Evolutionary conservation across 1,139 yeast species (phyloP), one percentile per base, ranked within the genome.

Genomic region (Blastobotrys proliferans): DNA sequence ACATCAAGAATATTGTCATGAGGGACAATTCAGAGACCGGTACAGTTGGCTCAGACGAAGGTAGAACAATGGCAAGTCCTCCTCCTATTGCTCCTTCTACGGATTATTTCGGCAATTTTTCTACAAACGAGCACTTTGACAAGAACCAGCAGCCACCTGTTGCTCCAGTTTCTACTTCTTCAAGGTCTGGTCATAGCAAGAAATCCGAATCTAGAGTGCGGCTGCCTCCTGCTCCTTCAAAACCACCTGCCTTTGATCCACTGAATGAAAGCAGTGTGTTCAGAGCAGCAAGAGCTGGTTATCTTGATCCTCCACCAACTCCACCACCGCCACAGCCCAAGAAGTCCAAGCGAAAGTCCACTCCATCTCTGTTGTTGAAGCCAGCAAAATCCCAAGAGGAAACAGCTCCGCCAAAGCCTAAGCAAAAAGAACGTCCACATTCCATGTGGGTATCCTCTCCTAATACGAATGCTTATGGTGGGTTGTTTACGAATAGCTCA

Each of bases 1-100:
- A 57, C 46, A 58, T 55, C 29, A 48, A 50, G 40, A 45, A 50
- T 24, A 40, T 55, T 14, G 44, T 51, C 18, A 51, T 56, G 9
- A 45, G 49, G 38, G 50, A 35, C 28, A 29, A 21, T 10, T 37
- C 38, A 5, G 49, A 46, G 10, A 28, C 19, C 9, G 39, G 19
- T 32, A 24, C 44, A 6, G 36, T 38, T 29, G 38, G 28, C n/a
- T 44, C 45, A 9, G 44, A 42, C 16, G 48, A 41, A 13, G 46
- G 39, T 3, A 25, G 42, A 6, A 19, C 26, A 11, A 3, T 22
- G 8, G 22, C 3, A 19, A 33, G 21, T 17, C 9, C 37, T 6
- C 38, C 31, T 8, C 4, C 4, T 10, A 17, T 4, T 20, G 8
- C 21, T 9, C n/a, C 22, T 10, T 9, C 6, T 11, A 30, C 40